Base-by-base conservation (phyloP, 305 asterid species). In the Withania somnifera region DNA sequence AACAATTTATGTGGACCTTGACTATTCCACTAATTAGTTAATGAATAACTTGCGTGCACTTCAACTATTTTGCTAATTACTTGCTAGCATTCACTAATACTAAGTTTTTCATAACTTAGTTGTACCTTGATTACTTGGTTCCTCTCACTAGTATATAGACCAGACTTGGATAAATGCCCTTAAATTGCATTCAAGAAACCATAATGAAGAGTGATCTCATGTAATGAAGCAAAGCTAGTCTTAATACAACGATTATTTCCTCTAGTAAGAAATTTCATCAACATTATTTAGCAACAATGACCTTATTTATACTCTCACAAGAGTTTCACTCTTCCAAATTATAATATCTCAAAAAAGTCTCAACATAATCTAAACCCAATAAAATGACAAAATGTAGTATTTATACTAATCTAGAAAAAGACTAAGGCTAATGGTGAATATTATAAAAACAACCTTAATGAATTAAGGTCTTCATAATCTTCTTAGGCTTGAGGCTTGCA, bases 231-330 rank as follows among this genome's bases (percentile, higher is more conserved):
- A 69, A 22, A 69, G n/a, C n/a, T n/a, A n/a, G 36, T 15, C 78
- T 47, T 47, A 3, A 42, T 15, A 47, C 42, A 73, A 60, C 14
- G 22, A 26, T 73, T 26, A 73, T 73, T 73, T 73, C 79, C 79
- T 73, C 79, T 73, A 7, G 40, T 50, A 75, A 75, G 61, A 75
- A 75, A 75, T n/a, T n/a, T n/a, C n/a, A n/a, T n/a, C n/a, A n/a
- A n/a, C n/a, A n/a, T n/a, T n/a, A n/a, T n/a, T n/a, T n/a, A n/a
- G n/a, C n/a, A n/a, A n/a, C n/a, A n/a, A n/a, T n/a, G n/a, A n/a
- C n/a, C n/a, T n/a, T n/a, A n/a, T n/a, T n/a, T n/a, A n/a, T n/a
- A n/a, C n/a, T n/a, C n/a, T n/a, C n/a, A n/a, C n/a, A n/a, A n/a
- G n/a, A n/a, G n/a, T n/a, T n/a, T n/a, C n/a, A n/a, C n/a, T n/a